Base-by-base conservation (phyloP, 768 basidiomycete genomes). In the Serendipita sp. region DNA sequence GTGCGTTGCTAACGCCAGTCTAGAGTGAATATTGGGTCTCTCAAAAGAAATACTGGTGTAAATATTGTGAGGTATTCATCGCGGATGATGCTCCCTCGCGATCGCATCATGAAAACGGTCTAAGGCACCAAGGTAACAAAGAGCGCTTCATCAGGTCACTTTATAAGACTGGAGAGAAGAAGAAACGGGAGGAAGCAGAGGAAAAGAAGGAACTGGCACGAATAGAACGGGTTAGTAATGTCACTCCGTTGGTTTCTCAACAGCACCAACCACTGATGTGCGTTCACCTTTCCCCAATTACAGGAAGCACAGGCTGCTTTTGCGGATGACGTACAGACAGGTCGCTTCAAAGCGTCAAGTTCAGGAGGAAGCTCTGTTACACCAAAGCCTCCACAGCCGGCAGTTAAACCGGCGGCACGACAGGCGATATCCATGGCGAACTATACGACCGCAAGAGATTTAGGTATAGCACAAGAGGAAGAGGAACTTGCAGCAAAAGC, bases 1-100 rank as follows among this genome's bases (percentile, higher is more conserved):
- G 13, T 41, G 7, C 41, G 13, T 5, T 41, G 1, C 41, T 41
- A 5, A 41, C 1, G n/a, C n/a, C 37, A 4, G 10, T 32, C 30
- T 32, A 60, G 91, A 86, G 84, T 69, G 91, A 93, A 73, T 93
- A 87, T 73, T 94, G 92, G 91, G 86, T 93, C 67, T 90, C 90
- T 30, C 85, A 89, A 73, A 92, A 93, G 75, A 87, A 85, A 70
- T 95, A 94, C 75, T 88, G 83, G 72, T 96, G 93, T 85, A 92
- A 93, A 73, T 97, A 97, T 78, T 98, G 96, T 78, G 89, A 92
- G 62, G 92, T 92, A 68, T 97, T 86, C 77, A 97, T 99, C 67
- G 83, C 92, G 63, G 96, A 99, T 76, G 95, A 99, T 79, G 91
- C 79, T 8, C 88, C 96, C 66, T 97, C 95, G 1, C 81, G 89